A percentile compares a stretch with the other conserved stretches of the same genome.
Evolutionary conservation across 768 basidiomycete species (phyloP).

Genomic region (Tephrocybe rancida): DNA sequence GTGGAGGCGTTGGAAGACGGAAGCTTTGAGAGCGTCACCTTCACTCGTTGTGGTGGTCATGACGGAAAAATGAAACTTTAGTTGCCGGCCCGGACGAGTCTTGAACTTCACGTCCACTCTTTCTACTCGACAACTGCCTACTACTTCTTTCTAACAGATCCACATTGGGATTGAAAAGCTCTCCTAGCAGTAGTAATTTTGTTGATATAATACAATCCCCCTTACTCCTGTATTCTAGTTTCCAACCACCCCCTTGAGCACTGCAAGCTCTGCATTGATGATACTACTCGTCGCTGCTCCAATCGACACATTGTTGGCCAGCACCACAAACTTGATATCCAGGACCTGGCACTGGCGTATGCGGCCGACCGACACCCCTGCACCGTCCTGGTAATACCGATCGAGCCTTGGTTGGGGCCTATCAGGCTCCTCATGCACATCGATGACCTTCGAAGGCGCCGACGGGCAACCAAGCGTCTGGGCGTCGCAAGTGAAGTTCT

Average conservation of each 20-base stretch:
- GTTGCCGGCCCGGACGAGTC: not conserved
- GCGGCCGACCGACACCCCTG: slow-evolving; percentile 88
- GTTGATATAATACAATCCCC: not conserved
- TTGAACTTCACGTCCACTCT: no score
- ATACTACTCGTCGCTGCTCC: slow-evolving; percentile 97
- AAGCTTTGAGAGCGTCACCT: slow-evolving; percentile 44
- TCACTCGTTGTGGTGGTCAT: slow-evolving; percentile 20
- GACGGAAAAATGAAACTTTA: slow-evolving; percentile 1
- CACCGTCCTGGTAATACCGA: slow-evolving; percentile 86
- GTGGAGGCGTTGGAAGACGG: slow-evolving; percentile 86
- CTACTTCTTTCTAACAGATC: no score
- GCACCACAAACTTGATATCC: slow-evolving; percentile 94
- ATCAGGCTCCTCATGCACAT: slow-evolving; percentile 92
- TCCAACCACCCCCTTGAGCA: slow-evolving; percentile 58
- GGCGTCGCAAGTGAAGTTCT: slow-evolving; percentile 73
- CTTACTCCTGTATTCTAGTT: not conserved
- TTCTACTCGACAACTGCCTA: no score
- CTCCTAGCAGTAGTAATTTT: not conserved
- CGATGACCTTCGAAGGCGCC: slow-evolving; percentile 81
- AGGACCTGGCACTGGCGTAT: slow-evolving; percentile 90
- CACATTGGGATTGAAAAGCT: no score
- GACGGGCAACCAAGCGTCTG: slow-evolving; percentile 79
- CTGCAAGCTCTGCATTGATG: slow-evolving; percentile 97
- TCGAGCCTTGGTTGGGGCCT: slow-evolving; percentile 95
- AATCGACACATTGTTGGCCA: slow-evolving; percentile 92